Evolutionary conservation across 2,329 filamentous ascomycete genomes (phyloP), one percentile per base, ranked within the genome.

Genomic region (Fusarium paranaense): DNA sequence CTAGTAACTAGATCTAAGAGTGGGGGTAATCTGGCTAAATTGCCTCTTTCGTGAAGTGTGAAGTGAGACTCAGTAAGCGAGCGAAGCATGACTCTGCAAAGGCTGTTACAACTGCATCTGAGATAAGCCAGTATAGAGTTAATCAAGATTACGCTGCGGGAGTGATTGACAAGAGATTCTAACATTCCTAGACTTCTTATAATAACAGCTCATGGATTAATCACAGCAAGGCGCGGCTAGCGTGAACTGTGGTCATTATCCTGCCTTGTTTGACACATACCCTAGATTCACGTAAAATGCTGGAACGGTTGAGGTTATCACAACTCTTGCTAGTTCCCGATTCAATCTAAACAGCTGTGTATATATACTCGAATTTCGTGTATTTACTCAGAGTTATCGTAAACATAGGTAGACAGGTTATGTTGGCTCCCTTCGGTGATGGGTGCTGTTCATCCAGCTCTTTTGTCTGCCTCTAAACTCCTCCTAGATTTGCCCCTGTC

Each of bases 211-310:
- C 79, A 78, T 5, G 85, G 85, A 5, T 81, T 80, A 0, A 83
- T 85, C 4, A 78, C 85, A 9, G 87, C 85, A 33, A 78, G 85
- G 82, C 82, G 71, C 74, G 13, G 8, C 6, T n/a, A 5, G n/a
- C 22, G 0, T 4, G 6, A 22, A 25, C 8, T 11, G 14, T 22
- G 6, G 30, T 4, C 13, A 14, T 10, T 6, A 7, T 8, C 2
- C 2, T 27, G 2, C 4, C 22, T 35, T 8, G 20, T n/a, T 20
- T 69, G 42, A 57, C 54, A 61, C 9, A 8, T 20, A 11, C 2
- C 2, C 2, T 45, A 84, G 83, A 64, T 86, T 87, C 69, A 84
- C 82, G 10, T 83, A 87, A 72, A 84, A 87, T 40, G 83, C 86
- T 8, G 80, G 83, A 58, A 81, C 86, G 18, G 74, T 87, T 3